These are phyloP conservation scores for Chernovozyma aurita DNA, from an alignment of 1,139 yeast species.

Conservation along the genomic window DNA sequence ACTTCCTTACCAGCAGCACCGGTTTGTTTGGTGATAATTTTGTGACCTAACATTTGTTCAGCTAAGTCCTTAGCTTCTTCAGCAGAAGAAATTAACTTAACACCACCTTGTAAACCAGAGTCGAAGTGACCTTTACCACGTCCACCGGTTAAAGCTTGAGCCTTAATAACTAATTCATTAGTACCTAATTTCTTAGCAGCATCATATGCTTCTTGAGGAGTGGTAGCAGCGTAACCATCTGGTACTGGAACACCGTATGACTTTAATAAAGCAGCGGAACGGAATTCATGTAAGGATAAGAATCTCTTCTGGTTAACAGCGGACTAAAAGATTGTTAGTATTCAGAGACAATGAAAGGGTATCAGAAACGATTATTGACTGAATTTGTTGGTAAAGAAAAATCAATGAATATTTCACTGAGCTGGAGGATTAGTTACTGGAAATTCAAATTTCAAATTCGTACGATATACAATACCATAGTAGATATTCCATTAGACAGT, in stretches of 20 bases:
- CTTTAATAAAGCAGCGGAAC: constrained; percentile 85
- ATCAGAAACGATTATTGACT: too few relatives aligned
- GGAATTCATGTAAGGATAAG: constrained; percentile 91
- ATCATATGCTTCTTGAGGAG: constrained; percentile 82
- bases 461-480: too few relatives aligned
- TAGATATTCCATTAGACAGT: too few relatives aligned
- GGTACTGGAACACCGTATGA: constrained; percentile 89
- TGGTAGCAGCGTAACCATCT: constrained; percentile 83
- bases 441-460: too few relatives aligned
- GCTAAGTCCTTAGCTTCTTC: constrained; percentile 87
- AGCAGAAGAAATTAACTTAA: constrained; percentile 79
- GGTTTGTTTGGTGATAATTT: constrained; percentile 95
- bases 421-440: too few relatives aligned
- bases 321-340: constrained; percentile 7
- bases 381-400: too few relatives aligned
- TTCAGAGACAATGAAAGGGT: not conserved
- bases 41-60: constrained; percentile 84
- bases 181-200: constrained; percentile 65
- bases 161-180: constrained; percentile 88
- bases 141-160: constrained; percentile 99
- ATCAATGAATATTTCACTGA: too few relatives aligned
- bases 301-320: constrained; percentile 48
- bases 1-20: constrained; percentile 97
- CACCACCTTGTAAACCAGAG: constrained; percentile 95
- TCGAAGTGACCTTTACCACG: constrained; percentile 99